phyloP scores from a whole-genome alignment of 2,329 filamentous ascomycete species.

The Pseudogymnoascus sp. region DNA sequence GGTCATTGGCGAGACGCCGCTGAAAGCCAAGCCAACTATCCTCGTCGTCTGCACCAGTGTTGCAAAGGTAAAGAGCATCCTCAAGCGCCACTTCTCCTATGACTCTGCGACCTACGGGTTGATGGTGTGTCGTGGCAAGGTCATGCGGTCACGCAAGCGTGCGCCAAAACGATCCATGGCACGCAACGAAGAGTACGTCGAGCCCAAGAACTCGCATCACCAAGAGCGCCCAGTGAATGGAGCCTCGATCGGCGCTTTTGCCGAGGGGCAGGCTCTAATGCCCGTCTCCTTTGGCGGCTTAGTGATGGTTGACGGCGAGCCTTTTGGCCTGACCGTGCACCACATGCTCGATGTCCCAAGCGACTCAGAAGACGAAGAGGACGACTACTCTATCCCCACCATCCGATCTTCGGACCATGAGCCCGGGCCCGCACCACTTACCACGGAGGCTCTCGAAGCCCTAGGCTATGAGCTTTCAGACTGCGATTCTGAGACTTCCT shows the following conservation, averaged over 20 bases:
- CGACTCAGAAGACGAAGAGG: slow-evolving; percentile 34
- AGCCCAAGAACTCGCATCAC: slow-evolving; percentile 63
- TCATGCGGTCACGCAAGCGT: slow-evolving; percentile 52
- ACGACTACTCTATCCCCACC: slow-evolving; percentile 9
- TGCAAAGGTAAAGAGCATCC: slow-evolving; percentile 61
- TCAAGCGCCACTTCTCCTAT: slow-evolving; percentile 64
- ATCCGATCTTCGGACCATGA: neutral
- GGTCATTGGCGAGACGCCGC: slow-evolving; percentile 61
- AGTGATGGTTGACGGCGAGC: slow-evolving; percentile 73
- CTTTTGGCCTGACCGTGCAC: slow-evolving; percentile 93
- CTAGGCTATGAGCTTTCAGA: slow-evolving; percentile 56
- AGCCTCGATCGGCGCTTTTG: slow-evolving; percentile 87
- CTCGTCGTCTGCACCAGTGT: slow-evolving; percentile 72
- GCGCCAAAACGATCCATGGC: slow-evolving; percentile 36
- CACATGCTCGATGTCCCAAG: slow-evolving; percentile 81
- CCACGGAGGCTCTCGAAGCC: slow-evolving; percentile 49
- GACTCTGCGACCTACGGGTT: slow-evolving; percentile 58
- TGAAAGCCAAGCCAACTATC: slow-evolving; percentile 63
- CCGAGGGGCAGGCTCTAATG: slow-evolving; percentile 75
- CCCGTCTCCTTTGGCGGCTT: slow-evolving; percentile 88
- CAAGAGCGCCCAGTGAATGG: slow-evolving; percentile 75
- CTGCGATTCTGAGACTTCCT: slow-evolving; percentile 48
- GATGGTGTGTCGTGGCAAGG: slow-evolving; percentile 64
- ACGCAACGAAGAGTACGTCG: slow-evolving; percentile 32
- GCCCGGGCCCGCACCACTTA: slow-evolving; percentile 12